These are phyloP conservation scores for Metschnikowia rubicola DNA, from an alignment of 805 yeast genomes.

Conservation along the genomic window DNA sequence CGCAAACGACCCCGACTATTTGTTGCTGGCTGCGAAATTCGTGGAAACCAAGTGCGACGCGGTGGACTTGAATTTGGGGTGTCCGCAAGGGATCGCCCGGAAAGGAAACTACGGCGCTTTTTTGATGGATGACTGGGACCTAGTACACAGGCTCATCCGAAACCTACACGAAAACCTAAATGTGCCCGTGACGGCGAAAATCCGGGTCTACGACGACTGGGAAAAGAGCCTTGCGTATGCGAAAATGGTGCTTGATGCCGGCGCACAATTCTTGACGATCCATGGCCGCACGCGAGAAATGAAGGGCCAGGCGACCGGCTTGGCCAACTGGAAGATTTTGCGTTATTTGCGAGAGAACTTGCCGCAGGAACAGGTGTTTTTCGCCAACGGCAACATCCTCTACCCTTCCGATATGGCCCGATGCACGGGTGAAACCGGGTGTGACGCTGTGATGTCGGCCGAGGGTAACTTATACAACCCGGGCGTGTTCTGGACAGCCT, in stretches of 20 bases:
- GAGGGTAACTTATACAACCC: slow-evolving; percentile 95
- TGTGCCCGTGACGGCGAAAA: slow-evolving; percentile 93
- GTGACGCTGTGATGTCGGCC: slow-evolving; percentile 96
- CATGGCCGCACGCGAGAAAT: slow-evolving; percentile 96
- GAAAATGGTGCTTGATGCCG: slow-evolving; percentile 81
- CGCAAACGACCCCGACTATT: slow-evolving; percentile 88
- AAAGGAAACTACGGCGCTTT: slow-evolving; percentile 96
- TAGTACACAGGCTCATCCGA: slow-evolving; percentile 67
- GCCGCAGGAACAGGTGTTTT: slow-evolving; percentile 76
- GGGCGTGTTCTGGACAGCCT: slow-evolving; percentile 69
- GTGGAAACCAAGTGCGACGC: slow-evolving; percentile 91
- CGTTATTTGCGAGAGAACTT: slow-evolving; percentile 73
- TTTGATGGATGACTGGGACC: slow-evolving; percentile 94
- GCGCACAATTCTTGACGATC: slow-evolving; percentile 91
- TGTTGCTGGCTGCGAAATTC: slow-evolving; percentile 73
- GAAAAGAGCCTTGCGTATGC: slow-evolving; percentile 85
- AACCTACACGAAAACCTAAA: slow-evolving; percentile 71
- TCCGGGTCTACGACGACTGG: slow-evolving; percentile 81
- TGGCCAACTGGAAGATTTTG: slow-evolving; percentile 89
- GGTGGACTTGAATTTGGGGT: slow-evolving; percentile 91
- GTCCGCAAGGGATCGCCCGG: slow-evolving; percentile 96
- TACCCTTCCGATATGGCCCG: slow-evolving; percentile 80
- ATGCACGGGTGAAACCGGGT: slow-evolving; percentile 57
- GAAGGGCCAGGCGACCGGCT: slow-evolving; percentile 95
- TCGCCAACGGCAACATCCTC: slow-evolving; percentile 92